These are phyloP conservation scores for Kazachstania viticola DNA, from an alignment of 805 yeast species.

Conservation along the genomic window DNA sequence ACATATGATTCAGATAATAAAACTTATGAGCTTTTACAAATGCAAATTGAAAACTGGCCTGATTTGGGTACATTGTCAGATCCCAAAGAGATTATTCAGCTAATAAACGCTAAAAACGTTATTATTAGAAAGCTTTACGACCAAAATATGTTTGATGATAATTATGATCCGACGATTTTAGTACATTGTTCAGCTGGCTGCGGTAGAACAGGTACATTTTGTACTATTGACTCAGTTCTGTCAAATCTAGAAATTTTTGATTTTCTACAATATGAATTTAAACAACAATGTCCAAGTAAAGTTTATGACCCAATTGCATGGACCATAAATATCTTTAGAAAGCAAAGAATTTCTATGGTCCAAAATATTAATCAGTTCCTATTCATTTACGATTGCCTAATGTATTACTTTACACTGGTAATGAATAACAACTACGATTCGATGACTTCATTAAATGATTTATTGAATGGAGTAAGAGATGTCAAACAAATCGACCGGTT, in stretches of 20 bases:
- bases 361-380: slow-evolving; percentile 68
- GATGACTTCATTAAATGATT: background rate
- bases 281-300: slow-evolving; percentile 3
- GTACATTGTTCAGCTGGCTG: slow-evolving; percentile 97
- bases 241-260: slow-evolving; percentile 26
- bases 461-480: background rate
- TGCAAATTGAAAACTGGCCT: slow-evolving; percentile 75
- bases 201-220: slow-evolving; percentile 88
- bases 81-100: slow-evolving; percentile 44
- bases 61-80: slow-evolving; percentile 60
- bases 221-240: slow-evolving; percentile 53
- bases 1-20: slow-evolving; percentile 20
- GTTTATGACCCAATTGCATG: slow-evolving; percentile 45
- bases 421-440: slow-evolving; percentile 5
- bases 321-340: slow-evolving; percentile 54
- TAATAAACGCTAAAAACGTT: slow-evolving; percentile 37
- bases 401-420: slow-evolving; percentile 19
- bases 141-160: slow-evolving; percentile 7
- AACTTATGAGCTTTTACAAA: slow-evolving; percentile 46
- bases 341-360: slow-evolving; percentile 75
- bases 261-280: slow-evolving; percentile 9
- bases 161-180: slow-evolving; percentile 40
- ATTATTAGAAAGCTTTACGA: slow-evolving; percentile 24
- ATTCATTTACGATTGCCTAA: slow-evolving; percentile 54
- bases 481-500: slow-evolving; percentile 5